A percentile compares a stretch with the other conserved stretches of the same genome.
Conservation (phyloP, 1,284 basidiomycete species). For the Apiotrichum akiyoshidainum region DNA sequence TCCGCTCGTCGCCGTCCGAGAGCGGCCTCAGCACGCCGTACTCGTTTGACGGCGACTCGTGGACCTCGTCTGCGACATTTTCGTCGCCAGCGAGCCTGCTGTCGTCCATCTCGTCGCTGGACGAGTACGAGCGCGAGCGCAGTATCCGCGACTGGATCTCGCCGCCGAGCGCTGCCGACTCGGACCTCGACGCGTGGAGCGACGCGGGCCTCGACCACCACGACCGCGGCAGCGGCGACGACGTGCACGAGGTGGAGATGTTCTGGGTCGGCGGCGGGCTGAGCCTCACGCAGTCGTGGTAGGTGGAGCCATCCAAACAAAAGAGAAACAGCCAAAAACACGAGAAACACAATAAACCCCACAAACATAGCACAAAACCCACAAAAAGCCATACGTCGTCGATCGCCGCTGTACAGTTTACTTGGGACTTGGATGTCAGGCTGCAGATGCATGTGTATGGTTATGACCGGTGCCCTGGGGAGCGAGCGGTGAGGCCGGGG, state of each 20-base stretch:
- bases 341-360: neutral
- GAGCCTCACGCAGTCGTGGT: constrained; percentile 11
- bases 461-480: too few relatives aligned
- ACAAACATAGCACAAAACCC: neutral
- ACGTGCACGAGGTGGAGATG: constrained; percentile 6
- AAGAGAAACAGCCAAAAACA: neutral
- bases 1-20: neutral
- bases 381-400: neutral
- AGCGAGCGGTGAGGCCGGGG: too few relatives aligned
- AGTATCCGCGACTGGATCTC: constrained; percentile 22
- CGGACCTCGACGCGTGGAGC: constrained; percentile 30
- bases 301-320: neutral
- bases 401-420: too few relatives aligned
- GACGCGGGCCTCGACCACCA: neutral
- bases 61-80: neutral
- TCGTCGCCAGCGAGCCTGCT: constrained; percentile 5
- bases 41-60: neutral
- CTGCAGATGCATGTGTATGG: too few relatives aligned
- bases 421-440: too few relatives aligned
- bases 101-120: neutral
- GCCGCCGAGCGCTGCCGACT: constrained; percentile 28
- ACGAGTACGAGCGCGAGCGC: neutral
- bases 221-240: neutral
- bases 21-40: constrained; percentile 1
- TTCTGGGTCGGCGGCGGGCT: constrained; percentile 9